phyloP scores from a whole-genome alignment of 2,329 filamentous ascomycete species.

The Exophiala mesophila region DNA sequence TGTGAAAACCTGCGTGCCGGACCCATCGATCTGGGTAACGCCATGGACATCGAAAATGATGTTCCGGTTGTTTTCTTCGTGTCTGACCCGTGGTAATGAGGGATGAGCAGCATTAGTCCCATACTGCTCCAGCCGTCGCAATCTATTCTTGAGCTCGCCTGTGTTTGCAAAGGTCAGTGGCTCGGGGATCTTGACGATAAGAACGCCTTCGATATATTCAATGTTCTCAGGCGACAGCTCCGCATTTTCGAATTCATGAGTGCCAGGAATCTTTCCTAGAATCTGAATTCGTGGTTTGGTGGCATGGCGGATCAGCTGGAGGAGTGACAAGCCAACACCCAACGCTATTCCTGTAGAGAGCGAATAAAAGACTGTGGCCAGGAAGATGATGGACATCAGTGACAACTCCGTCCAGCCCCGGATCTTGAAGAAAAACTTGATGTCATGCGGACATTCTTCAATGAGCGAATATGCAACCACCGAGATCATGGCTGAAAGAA shows the following conservation, averaged over 20 bases:
- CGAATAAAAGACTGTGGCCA: constrained; percentile 91
- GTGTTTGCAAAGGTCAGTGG: constrained; percentile 97
- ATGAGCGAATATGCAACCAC: constrained; percentile 92
- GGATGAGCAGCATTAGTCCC: constrained; percentile 83
- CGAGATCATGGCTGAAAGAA: constrained; percentile 88
- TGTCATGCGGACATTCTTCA: constrained; percentile 90
- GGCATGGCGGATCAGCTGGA: constrained; percentile 84
- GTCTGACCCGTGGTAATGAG: constrained; percentile 72
- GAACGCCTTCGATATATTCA: constrained; percentile 84
- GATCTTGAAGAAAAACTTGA: constrained; percentile 82
- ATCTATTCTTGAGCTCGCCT: constrained; percentile 77
- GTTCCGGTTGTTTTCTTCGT: constrained; percentile 78
- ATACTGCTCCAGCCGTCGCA: constrained; percentile 81
- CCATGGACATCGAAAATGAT: constrained; percentile 97
- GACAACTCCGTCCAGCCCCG: constrained; percentile 78
- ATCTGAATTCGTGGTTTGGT: constrained; percentile 95
- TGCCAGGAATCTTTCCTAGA: constrained; percentile 79
- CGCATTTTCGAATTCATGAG: constrained; percentile 79
- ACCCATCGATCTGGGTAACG: constrained; percentile 91
- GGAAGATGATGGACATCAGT: constrained; percentile 85
- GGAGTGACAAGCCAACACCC: constrained; percentile 82
- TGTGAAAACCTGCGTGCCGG: constrained; percentile 80
- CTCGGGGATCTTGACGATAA: constrained; percentile 97
- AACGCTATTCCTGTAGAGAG: constrained; percentile 89
- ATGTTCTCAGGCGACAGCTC: constrained; percentile 66